phyloP scores from a whole-genome alignment of 192 early-diverging fungal species.

The Coemansia sp. region DNA sequence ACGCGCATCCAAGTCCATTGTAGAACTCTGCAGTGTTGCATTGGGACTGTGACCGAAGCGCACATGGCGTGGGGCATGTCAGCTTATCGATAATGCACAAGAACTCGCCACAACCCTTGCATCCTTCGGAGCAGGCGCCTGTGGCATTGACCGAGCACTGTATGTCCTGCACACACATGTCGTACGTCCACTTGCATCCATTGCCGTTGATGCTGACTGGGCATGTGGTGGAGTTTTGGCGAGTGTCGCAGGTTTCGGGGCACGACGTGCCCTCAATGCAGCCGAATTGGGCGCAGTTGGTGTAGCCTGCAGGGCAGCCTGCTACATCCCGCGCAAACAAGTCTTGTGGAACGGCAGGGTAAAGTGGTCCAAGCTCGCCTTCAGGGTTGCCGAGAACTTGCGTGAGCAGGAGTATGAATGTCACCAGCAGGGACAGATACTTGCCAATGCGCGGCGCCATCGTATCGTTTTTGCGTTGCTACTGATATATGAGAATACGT shows the following conservation, averaged over 20 bases:
- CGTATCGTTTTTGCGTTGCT: not conserved
- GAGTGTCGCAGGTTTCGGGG: conserved; percentile 17
- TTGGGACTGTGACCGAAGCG: not conserved
- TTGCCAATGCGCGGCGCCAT: not conserved
- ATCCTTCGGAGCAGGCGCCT: conserved; percentile 28
- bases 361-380: not conserved
- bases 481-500: not conserved
- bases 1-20: conserved; percentile 32
- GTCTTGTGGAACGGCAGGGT: not conserved
- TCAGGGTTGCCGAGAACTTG: not conserved
- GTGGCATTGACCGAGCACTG: conserved; percentile 17
- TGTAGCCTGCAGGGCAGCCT: conserved; percentile 24
- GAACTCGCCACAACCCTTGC: conserved; percentile 31
- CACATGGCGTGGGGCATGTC: conserved; percentile 31
- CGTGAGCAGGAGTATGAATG: not conserved
- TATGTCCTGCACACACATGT: conserved; percentile 35
- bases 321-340: not conserved
- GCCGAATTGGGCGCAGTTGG: conserved; percentile 32
- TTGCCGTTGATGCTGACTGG: conserved; percentile 35
- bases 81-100: conserved; percentile 32
- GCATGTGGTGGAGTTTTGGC: conserved; percentile 13
- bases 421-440: not conserved
- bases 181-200: conserved; percentile 32
- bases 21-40: conserved; percentile 22
- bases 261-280: conserved; percentile 33